phyloP scores from a whole-genome alignment of 306 rosid genomes.

The Trifolium pratense region DNA sequence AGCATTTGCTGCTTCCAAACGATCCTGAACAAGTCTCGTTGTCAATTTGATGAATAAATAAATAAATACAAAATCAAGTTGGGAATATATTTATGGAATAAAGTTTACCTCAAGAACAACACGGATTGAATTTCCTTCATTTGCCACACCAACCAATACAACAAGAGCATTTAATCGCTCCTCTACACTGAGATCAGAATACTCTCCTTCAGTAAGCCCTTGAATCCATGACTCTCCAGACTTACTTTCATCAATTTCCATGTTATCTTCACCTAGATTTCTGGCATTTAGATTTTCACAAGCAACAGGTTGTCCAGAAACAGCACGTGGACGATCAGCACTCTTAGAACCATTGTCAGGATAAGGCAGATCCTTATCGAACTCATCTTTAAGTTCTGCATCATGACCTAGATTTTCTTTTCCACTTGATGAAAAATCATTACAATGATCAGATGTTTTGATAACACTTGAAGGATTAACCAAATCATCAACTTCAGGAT shows the following conservation, averaged over 20 bases:
- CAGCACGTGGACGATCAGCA: constrained; percentile 47
- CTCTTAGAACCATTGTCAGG: constrained; percentile 61
- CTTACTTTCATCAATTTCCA: constrained; percentile 96
- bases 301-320: constrained; percentile 51
- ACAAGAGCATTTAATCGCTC: constrained; percentile 95
- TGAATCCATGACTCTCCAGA: constrained; percentile 97
- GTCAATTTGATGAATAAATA: constrained; percentile 45
- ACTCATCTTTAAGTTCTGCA: constrained; percentile 60
- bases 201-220: constrained; percentile 96
- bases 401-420: constrained; percentile 54
- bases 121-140: constrained; percentile 93
- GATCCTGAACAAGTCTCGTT: constrained; percentile 66
- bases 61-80: constrained; percentile 15
- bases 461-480: constrained; percentile 56
- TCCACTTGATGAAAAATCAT: constrained; percentile 62
- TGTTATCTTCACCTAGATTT: constrained; percentile 71
- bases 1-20: constrained; percentile 96
- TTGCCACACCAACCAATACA: constrained; percentile 83
- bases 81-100: background rate
- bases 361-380: constrained; percentile 55
- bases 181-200: constrained; percentile 93
- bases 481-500: constrained; percentile 87
- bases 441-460: constrained; percentile 52
- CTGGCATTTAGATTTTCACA: constrained; percentile 48
- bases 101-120: constrained; percentile 85